phyloP scores from a whole-genome alignment of 1,284 basidiomycete genomes.

The Gyrodon tennesseensis region DNA sequence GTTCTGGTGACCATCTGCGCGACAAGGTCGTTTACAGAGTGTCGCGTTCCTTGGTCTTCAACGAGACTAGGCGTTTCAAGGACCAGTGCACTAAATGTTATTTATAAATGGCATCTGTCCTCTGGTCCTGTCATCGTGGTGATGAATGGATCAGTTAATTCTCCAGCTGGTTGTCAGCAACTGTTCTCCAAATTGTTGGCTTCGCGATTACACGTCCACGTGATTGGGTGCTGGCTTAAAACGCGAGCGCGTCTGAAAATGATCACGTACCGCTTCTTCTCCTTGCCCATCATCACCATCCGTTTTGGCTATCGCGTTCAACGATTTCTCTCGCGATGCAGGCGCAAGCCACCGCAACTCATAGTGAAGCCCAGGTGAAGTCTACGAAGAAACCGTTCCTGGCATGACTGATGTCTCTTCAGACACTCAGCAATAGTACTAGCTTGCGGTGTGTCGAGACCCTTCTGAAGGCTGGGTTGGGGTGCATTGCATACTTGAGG shows the following conservation, averaged over 20 bases:
- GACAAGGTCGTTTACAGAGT: slow-evolving; percentile 1
- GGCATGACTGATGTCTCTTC: slow-evolving; percentile 26
- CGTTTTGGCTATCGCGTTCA: neutral
- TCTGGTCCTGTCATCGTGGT: neutral
- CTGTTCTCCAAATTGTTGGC: neutral
- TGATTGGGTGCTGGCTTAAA: slow-evolving; percentile 28
- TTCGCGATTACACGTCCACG: slow-evolving; percentile 28
- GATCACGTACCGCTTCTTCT: slow-evolving; percentile 4
- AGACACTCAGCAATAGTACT: slow-evolving; percentile 58
- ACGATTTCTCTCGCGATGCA: slow-evolving; percentile 34
- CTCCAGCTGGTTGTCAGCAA: neutral
- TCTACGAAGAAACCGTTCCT: neutral
- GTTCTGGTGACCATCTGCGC: neutral
- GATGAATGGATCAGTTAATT: slow-evolving; percentile 1
- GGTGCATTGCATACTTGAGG: slow-evolving; percentile 77
- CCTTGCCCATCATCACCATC: slow-evolving; percentile 6
- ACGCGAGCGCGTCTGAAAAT: slow-evolving; percentile 20
- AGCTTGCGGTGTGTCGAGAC: slow-evolving; percentile 69
- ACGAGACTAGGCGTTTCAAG: neutral
- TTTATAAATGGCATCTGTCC: neutral
- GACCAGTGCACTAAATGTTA: neutral
- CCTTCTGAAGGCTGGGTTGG: slow-evolving; percentile 68
- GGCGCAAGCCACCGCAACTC: slow-evolving; percentile 28
- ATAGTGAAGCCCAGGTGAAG: slow-evolving; percentile 39
- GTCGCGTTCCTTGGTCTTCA: neutral